Evolutionary conservation across 2,329 filamentous ascomycete genomes (phyloP).

Genomic region (Catunica adiposa): DNA sequence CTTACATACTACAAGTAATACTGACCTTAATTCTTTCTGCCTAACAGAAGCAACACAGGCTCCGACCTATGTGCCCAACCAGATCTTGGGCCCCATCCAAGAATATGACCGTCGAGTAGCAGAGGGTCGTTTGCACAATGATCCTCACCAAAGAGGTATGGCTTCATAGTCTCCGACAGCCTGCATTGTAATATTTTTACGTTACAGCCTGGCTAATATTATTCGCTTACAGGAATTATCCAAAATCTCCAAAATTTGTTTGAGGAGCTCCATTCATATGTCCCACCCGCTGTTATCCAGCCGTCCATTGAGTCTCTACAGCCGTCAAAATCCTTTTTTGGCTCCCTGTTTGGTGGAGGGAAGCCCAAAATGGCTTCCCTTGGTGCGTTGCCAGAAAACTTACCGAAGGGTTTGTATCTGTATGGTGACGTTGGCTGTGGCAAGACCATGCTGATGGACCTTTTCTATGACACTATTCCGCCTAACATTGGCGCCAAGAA

Average conservation of each 20-base stretch:
- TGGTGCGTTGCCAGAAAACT: slow-evolving; percentile 45
- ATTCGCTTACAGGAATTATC: slow-evolving; percentile 58
- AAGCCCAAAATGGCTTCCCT: slow-evolving; percentile 21
- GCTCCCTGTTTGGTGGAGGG: slow-evolving; percentile 43
- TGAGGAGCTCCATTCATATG: slow-evolving; percentile 60
- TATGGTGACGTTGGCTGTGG: slow-evolving; percentile 93
- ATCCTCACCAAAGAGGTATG: slow-evolving; percentile 76
- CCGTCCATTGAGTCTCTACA: slow-evolving; percentile 58
- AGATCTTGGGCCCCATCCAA: slow-evolving; percentile 50
- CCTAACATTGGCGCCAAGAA: slow-evolving; percentile 64
- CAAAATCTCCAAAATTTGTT: slow-evolving; percentile 78
- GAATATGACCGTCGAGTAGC: slow-evolving; percentile 79
- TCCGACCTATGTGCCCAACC: not conserved
- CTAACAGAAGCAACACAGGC: too few species aligned
- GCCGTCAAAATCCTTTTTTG: slow-evolving; percentile 36
- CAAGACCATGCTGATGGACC: slow-evolving; percentile 99
- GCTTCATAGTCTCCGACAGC: not conserved
- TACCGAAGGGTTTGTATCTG: slow-evolving; percentile 84
- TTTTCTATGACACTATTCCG: slow-evolving; percentile 89
- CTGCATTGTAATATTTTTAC: not conserved
- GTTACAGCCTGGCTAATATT: not conserved
- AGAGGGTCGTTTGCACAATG: slow-evolving; percentile 58
- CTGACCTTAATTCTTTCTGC: not conserved
- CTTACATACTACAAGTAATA: not conserved
- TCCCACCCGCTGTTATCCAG: slow-evolving; percentile 55